These are phyloP conservation scores for Colletotrichum tofieldiae DNA, from an alignment of 2,329 filamentous ascomycete species.

Conservation along the genomic window DNA sequence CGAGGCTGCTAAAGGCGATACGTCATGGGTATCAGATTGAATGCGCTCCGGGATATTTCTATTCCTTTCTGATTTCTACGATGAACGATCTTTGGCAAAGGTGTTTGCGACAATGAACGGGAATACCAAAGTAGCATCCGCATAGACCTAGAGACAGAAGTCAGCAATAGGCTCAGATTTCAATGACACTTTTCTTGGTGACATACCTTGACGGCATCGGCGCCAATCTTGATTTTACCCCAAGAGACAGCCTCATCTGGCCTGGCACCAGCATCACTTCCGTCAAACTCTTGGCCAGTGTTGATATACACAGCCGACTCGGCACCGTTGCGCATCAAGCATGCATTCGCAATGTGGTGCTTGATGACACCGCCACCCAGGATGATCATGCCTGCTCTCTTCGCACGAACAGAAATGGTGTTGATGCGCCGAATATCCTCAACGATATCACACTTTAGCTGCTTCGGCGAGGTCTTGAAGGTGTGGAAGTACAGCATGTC, in stretches of 20 bases:
- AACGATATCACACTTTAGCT: constrained; percentile 91
- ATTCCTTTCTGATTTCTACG: constrained; percentile 6
- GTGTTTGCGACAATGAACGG: constrained; percentile 78
- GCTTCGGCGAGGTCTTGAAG: constrained; percentile 86
- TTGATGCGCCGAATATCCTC: constrained; percentile 96
- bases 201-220: constrained; percentile 88
- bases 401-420: constrained; percentile 89
- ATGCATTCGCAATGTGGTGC: constrained; percentile 98
- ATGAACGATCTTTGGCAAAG: constrained; percentile 69
- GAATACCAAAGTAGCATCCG: constrained; percentile 76
- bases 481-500: constrained; percentile 99
- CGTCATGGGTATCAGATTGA: not conserved
- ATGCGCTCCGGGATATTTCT: constrained; percentile 4
- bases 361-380: constrained; percentile 96
- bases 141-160: constrained; percentile 66
- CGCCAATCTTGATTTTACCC: constrained; percentile 96
- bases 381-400: constrained; percentile 94
- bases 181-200: constrained; percentile 9
- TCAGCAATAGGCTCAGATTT: not conserved
- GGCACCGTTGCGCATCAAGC: constrained; percentile 96
- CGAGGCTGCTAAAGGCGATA: not conserved
- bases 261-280: constrained; percentile 93
- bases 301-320: constrained; percentile 99
- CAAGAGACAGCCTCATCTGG: constrained; percentile 98
- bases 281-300: constrained; percentile 97